phyloP scores from a whole-genome alignment of 805 yeast genomes.

The Lachancea thermotolerans region DNA sequence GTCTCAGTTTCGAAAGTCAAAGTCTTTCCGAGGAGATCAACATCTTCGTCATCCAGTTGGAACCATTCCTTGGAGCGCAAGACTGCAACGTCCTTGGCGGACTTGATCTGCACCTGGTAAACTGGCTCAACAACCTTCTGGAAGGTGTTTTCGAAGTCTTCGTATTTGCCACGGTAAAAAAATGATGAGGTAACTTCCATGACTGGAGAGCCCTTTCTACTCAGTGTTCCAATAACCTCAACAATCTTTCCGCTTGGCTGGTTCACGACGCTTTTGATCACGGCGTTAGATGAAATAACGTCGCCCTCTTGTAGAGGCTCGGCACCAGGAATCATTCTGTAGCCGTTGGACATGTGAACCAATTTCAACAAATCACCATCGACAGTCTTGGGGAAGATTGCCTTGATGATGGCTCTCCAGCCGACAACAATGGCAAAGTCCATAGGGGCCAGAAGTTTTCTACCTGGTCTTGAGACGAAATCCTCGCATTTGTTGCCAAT shows the following conservation, averaged over 20 bases:
- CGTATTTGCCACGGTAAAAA: conserved; percentile 91
- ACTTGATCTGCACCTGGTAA: conserved; percentile 61
- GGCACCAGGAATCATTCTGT: conserved; percentile 88
- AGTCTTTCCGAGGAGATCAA: conserved; percentile 69
- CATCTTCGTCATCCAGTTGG: conserved; percentile 61
- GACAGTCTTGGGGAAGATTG: conserved; percentile 93
- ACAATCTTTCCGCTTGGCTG: conserved; percentile 93
- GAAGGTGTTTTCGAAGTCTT: conserved; percentile 87
- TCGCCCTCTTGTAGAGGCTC: conserved; percentile 86
- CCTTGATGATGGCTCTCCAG: conserved; percentile 96
- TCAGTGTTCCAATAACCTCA: conserved; percentile 85
- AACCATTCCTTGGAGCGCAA: conserved; percentile 97
- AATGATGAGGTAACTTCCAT: conserved; percentile 93
- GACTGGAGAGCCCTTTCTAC: conserved; percentile 69
- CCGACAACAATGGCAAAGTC: conserved; percentile 98
- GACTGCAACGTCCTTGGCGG: conserved; percentile 87
- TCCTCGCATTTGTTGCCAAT: conserved; percentile 97
- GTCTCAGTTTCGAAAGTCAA: conserved; percentile 88
- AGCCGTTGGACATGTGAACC: conserved; percentile 93
- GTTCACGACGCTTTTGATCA: conserved; percentile 80
- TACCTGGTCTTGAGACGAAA: conserved; percentile 81
- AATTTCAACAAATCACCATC: conserved; percentile 93
- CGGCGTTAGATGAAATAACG: conserved; percentile 73
- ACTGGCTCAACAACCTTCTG: conserved; percentile 83
- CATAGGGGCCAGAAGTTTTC: conserved; percentile 90